Evolutionary conservation across 2,329 filamentous ascomycete species (phyloP), one percentile per base, ranked within the genome.

Genomic region (Metarhizium guizhouense): DNA sequence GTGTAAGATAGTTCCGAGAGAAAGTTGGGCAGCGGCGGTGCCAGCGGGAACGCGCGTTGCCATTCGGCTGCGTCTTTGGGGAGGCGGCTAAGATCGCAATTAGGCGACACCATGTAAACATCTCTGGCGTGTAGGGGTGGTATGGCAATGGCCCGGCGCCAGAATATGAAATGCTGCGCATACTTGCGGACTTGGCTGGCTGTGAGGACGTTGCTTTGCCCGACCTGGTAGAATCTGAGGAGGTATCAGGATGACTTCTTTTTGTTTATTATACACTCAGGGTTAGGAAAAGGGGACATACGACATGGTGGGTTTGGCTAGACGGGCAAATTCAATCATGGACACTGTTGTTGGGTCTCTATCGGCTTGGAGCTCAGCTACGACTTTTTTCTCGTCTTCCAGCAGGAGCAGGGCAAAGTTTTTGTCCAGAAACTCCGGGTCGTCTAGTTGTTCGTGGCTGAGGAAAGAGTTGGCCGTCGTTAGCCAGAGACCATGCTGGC

Each of bases 131-230:
- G 91, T 6, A 99, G 81, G 0, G 94, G 94, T 4, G 90, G 88
- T 45, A 97, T 93, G 16, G 93, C 87, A 58, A 95, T 88, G 50
- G 93, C 94, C 56, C 92, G 87, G 29, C 94, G 86, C 92, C 93
- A 97, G 73, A 95, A 95, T 58, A 97, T 91, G 59, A 99, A 86
- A 73, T 97, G 94, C 56, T 90, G 88, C 10, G 92, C 91, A 59
- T 95, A 88, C 62, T 90, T 86, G 60, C 93, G 87, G 59, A 97
- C 87, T 62, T 95, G 89, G 36, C 83, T 79, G 1, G 94, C 78
- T 3, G 87, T 85, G 53, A 97, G 86, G 20, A 85, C 81, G 53
- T 87, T 83, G 61, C 80, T 82, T 61, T 85, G 81, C 16, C 86
- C 83, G 54, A 90, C 82, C 67, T 92, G 88, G 55, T 83, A 74